Evolutionary conservation across 805 yeast species (phyloP), one percentile per base, ranked within the genome.

Genomic region (Millerago galiae): DNA sequence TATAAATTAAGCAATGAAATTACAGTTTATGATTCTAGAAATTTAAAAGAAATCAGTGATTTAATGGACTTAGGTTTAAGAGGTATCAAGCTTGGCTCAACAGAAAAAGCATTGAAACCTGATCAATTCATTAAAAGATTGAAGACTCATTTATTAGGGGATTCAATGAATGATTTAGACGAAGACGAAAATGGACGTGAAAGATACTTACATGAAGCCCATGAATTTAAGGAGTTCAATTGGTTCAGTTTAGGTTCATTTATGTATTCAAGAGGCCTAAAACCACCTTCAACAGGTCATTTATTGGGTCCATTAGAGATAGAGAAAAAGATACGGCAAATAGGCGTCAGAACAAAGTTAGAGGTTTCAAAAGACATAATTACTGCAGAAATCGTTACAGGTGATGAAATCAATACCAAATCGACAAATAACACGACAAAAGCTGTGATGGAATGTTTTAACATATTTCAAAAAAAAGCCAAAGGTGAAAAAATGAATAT

Each of bases 221-320:
- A 60, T 32, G 53, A 54, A 2, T 78, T 77, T 53, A 64, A 68
- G 26, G 66, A 67, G 16, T 70, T 69, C 48, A 72, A 82, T 54
- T 83, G 90, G 87, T 58, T 74, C 31, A 65, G 67, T 40, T 56
- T 82, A 18, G 90, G 89, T 0, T 59, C 73, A 2, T 54, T 78
- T 26, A 75, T 68, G 49, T 62, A 71, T 46, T 59, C 67, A 46
- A 54, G 71, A 28, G 73, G 82, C 43, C 55, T 55, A 4, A 68
- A 71, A 38, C 70, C 83, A 0, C 60, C 70, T 0, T 71, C 77
- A 0, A 63, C 70, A 16, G 84, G 81, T 48, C 85, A 82, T 55
- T 60, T 87, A 46, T 64, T 79, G 41, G 95, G 95, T 0, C 89
- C 95, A 0, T 62, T 86, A 34, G 77, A 74, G 14, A 66, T 81